Evolutionary conservation across 306 rosid species (phyloP).

Genomic region (Vigna unguiculata): DNA sequence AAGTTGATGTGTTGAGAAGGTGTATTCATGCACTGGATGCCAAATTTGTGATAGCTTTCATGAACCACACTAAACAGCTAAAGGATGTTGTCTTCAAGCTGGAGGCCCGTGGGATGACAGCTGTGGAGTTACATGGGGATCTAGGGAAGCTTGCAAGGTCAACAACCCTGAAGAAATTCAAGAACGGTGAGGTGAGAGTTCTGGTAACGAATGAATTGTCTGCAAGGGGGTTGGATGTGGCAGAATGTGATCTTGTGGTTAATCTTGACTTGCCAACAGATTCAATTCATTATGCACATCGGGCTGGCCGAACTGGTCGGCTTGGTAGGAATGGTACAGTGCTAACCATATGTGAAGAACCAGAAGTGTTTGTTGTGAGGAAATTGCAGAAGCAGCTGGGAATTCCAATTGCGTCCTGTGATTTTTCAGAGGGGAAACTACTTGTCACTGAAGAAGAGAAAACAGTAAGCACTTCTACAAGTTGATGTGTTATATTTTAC

Average conservation of each 20-base stretch:
- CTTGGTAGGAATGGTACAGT: constrained; percentile 93
- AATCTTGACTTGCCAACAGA: constrained; percentile 92
- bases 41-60: constrained; percentile 85
- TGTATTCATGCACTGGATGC: constrained; percentile 94
- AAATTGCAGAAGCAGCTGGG: constrained; percentile 92
- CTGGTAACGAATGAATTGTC: constrained; percentile 90
- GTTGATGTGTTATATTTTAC: constrained; percentile 36
- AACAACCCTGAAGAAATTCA: constrained; percentile 83
- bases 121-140: constrained; percentile 92
- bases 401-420: constrained; percentile 63
- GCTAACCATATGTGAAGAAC: constrained; percentile 80
- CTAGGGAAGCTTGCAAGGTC: constrained; percentile 95
- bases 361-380: constrained; percentile 89
- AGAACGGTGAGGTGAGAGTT: constrained; percentile 82
- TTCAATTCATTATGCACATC: constrained; percentile 87
- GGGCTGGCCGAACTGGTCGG: constrained; percentile 93
- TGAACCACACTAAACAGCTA: constrained; percentile 92
- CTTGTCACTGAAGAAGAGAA: constrained; percentile 59
- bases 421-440: constrained; percentile 77
- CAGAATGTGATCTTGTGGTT: constrained; percentile 97
- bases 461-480: constrained; percentile 35
- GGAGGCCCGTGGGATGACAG: constrained; percentile 86
- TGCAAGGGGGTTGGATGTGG: constrained; percentile 94
- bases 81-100: constrained; percentile 92
- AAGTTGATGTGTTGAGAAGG: constrained; percentile 82